A percentile compares a stretch with the other conserved stretches of the same genome.
Conservation (phyloP, 306 rosid genomes). For the Dryas octopetala region DNA sequence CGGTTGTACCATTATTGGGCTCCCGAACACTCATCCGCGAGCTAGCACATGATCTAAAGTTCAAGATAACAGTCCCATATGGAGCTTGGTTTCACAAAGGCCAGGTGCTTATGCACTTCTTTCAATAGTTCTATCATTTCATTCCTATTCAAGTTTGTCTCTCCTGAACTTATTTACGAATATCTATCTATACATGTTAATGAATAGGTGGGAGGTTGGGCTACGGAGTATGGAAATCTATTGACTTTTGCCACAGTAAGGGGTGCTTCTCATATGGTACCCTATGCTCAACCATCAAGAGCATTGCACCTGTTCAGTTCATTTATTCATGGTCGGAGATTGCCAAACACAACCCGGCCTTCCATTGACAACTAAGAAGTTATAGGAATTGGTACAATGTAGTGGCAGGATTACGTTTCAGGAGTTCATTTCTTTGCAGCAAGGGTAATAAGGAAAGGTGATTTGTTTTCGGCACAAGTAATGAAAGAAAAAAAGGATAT, state of each 20-base stretch:
- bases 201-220: constrained; percentile 78
- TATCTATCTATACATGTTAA: not conserved
- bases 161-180: not conserved
- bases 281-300: constrained; percentile 86
- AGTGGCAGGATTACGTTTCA: constrained; percentile 7
- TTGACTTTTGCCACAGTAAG: constrained; percentile 81
- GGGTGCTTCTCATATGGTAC: constrained; percentile 93
- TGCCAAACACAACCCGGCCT: constrained; percentile 62
- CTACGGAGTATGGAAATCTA: constrained; percentile 74
- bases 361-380: constrained; percentile 38
- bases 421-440: constrained; percentile 26
- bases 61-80: constrained; percentile 62
- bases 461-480: not conserved
- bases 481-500: not conserved
- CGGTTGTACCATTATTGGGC: constrained; percentile 80
- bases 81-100: constrained; percentile 90
- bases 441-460: constrained; percentile 21
- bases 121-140: not conserved
- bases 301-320: constrained; percentile 69
- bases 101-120: constrained; percentile 46
- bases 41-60: constrained; percentile 68
- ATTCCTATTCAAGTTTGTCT: not conserved
- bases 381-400: not conserved
- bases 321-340: constrained; percentile 54
- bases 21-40: constrained; percentile 77